phyloP scores from a whole-genome alignment of 2,329 filamentous ascomycete genomes.

The Zymoseptoria passerinii region DNA sequence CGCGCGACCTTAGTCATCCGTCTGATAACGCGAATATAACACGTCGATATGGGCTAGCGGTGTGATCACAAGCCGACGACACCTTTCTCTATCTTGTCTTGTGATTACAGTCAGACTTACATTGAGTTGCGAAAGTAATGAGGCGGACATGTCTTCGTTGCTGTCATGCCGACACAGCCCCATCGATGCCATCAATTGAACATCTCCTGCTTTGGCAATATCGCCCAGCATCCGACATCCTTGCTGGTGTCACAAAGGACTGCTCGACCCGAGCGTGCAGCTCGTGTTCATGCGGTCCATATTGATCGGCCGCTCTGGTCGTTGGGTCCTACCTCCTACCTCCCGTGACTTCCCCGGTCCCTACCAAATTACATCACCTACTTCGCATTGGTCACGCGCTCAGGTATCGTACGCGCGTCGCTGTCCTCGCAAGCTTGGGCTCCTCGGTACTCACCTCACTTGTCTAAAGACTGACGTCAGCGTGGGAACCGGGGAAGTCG shows the following conservation, averaged over 20 bases:
- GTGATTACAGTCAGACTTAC: neutral
- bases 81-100: neutral
- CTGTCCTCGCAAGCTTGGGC: no score
- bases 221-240: neutral
- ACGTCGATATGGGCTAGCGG: neutral
- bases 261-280: neutral
- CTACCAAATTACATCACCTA: no score
- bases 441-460: no score
- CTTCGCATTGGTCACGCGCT: no score
- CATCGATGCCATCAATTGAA: neutral
- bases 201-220: neutral
- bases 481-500: no score
- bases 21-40: neutral
- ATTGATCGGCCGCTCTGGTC: neutral
- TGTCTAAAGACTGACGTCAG: no score
- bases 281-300: neutral
- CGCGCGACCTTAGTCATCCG: neutral
- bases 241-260: neutral
- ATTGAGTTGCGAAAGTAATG: neutral
- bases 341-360: no score
- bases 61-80: neutral
- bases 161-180: neutral
- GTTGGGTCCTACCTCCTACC: no score
- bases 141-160: neutral
- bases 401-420: no score